Evolutionary conservation across 164 flowering plant species (phyloP).

Genomic region (Vitis riparia): DNA sequence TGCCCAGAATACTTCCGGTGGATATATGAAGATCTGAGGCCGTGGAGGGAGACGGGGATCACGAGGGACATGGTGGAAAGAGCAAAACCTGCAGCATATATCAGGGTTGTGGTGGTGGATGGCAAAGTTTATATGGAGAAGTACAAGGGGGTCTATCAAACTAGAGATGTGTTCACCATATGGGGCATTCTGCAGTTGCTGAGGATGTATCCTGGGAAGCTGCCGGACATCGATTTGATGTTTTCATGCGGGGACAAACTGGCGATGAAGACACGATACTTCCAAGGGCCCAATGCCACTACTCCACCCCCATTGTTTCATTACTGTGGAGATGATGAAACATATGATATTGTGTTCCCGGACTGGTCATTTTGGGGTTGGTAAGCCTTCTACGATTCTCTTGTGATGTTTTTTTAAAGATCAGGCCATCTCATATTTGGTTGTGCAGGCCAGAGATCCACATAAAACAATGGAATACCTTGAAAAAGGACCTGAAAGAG

Average conservation of each 20-base stretch:
- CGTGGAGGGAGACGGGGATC: slow-evolving; percentile 46
- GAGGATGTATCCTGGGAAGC: slow-evolving; percentile 38
- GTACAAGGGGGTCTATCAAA: slow-evolving; percentile 28
- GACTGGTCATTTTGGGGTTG: slow-evolving; percentile 87
- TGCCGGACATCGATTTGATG: slow-evolving; percentile 54
- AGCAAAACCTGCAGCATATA: slow-evolving; percentile 20
- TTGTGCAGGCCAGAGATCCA: no score
- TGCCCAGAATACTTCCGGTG: slow-evolving; percentile 58
- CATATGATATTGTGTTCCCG: slow-evolving; percentile 47
- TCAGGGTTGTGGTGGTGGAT: slow-evolving; percentile 32
- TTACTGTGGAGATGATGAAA: slow-evolving; percentile 29
- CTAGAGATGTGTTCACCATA: slow-evolving; percentile 44
- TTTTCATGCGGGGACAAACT: slow-evolving; percentile 43
- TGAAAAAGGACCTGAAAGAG: no score
- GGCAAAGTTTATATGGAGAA: slow-evolving; percentile 41
- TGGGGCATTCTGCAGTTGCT: slow-evolving; percentile 64
- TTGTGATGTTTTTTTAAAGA: no score
- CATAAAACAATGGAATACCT: no score
- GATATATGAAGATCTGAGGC: slow-evolving; percentile 55
- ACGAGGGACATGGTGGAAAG: slow-evolving; percentile 41
- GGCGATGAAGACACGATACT: slow-evolving; percentile 15
- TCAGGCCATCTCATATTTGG: no score
- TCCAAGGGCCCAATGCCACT: slow-evolving; percentile 10
- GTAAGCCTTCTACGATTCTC: slow-evolving; percentile 26
- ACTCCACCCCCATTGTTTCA: slow-evolving; percentile 45